Conservation (phyloP, 2,329 filamentous ascomycete species). For the Penicillium sp. region DNA sequence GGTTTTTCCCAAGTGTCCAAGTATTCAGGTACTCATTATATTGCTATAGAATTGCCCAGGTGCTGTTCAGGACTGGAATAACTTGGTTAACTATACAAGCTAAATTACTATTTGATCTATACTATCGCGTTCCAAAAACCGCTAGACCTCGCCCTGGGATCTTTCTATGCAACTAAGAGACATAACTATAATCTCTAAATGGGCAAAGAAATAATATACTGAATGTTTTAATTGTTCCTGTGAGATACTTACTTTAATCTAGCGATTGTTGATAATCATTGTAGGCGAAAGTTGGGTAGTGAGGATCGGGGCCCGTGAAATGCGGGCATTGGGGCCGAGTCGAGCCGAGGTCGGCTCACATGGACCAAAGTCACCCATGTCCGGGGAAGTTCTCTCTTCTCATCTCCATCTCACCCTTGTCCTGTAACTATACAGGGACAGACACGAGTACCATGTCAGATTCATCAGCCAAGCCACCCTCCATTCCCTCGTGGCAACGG, state of each 20-base stretch:
- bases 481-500: constrained; percentile 42
- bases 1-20: too few relatives aligned
- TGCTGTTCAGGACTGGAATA: neutral
- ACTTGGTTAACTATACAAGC: neutral
- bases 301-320: constrained; percentile 8
- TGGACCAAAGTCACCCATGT: constrained; percentile 16
- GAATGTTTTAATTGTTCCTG: neutral
- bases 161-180: neutral
- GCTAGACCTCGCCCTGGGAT: neutral
- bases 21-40: neutral
- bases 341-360: constrained; percentile 28
- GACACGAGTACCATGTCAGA: constrained; percentile 30
- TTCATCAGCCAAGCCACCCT: constrained; percentile 28
- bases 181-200: neutral
- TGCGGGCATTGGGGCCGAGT: neutral
- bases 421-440: neutral
- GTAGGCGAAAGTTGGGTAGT: neutral
- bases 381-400: constrained; percentile 18
- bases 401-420: constrained; percentile 3
- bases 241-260: neutral
- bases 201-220: neutral
- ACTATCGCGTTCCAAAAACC: neutral
- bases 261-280: neutral
- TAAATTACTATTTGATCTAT: neutral
- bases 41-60: neutral